phyloP scores from a whole-genome alignment of 176 grass and related monocot species.

The Saccharum spontaneum region DNA sequence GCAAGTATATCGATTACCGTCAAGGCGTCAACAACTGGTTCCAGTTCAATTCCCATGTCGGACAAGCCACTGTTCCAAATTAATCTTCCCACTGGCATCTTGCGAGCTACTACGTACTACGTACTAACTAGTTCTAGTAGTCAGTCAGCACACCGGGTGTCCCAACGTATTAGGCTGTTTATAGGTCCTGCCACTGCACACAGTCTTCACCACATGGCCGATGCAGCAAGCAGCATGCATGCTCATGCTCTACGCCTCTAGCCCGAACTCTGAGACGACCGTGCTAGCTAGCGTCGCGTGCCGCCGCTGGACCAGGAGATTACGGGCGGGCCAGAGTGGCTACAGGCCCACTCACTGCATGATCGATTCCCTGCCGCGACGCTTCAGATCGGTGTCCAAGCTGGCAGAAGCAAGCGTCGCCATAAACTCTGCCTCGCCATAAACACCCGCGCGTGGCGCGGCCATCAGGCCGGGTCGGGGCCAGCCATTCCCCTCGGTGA shows the following conservation, averaged over 20 bases:
- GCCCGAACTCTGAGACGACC: neutral
- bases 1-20: too few species aligned
- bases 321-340: slow-evolving; percentile 1
- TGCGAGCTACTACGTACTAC: neutral
- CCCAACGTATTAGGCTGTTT: too few species aligned
- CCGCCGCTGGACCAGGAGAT: slow-evolving; percentile 21
- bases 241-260: neutral
- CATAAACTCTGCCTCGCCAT: slow-evolving; percentile 34
- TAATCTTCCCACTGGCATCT: neutral
- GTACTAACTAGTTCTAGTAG: too few species aligned
- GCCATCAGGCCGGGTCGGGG: neutral
- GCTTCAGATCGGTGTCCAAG: neutral
- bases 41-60: neutral
- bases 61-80: too few species aligned
- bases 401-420: neutral
- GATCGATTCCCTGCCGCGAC: neutral
- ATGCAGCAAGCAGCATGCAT: neutral
- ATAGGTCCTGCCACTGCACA: neutral
- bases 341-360: neutral
- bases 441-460: too few species aligned
- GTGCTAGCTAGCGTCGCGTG: neutral
- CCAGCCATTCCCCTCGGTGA: neutral
- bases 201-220: neutral
- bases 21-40: too few species aligned
- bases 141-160: neutral